A percentile compares a stretch with the other conserved stretches of the same genome.
Evolutionary conservation across 345 rosid species (phyloP).

Genomic region (Rhodomyrtus tomentosa): DNA sequence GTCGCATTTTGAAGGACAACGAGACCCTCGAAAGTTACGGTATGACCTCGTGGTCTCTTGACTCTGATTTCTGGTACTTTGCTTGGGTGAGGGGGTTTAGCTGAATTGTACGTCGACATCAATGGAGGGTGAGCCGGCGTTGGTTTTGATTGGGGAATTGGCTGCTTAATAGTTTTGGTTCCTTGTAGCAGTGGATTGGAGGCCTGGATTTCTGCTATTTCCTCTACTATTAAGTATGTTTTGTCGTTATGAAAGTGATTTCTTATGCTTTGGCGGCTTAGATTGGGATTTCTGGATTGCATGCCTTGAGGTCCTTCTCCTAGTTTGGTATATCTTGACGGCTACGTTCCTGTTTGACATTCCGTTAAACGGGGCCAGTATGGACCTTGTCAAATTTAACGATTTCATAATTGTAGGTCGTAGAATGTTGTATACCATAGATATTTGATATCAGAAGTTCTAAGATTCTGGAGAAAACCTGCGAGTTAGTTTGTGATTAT

Average conservation of each 20-base stretch:
- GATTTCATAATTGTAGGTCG: background rate
- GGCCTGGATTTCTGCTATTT: background rate
- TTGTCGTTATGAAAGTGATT: background rate
- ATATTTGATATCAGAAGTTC: background rate
- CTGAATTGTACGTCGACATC: background rate
- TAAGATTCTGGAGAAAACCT: background rate
- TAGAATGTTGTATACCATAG: background rate
- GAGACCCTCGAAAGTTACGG: conserved; percentile 71
- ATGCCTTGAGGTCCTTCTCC: background rate
- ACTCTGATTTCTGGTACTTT: background rate
- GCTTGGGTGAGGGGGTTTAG: background rate
- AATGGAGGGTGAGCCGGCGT: background rate
- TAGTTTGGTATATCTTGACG: background rate
- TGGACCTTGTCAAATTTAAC: background rate
- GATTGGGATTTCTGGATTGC: background rate
- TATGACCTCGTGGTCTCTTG: background rate
- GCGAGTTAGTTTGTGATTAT: too few relatives aligned
- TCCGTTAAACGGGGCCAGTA: background rate
- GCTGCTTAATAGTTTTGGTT: background rate
- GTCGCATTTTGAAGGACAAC: conserved; percentile 79
- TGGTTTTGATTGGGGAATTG: background rate
- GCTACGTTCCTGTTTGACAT: background rate
- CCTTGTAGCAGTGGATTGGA: background rate
- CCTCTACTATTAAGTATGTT: background rate
- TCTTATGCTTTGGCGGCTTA: background rate